Conservation (phyloP, 1,139 yeast genomes). For the Suhomyces bribrorum region DNA sequence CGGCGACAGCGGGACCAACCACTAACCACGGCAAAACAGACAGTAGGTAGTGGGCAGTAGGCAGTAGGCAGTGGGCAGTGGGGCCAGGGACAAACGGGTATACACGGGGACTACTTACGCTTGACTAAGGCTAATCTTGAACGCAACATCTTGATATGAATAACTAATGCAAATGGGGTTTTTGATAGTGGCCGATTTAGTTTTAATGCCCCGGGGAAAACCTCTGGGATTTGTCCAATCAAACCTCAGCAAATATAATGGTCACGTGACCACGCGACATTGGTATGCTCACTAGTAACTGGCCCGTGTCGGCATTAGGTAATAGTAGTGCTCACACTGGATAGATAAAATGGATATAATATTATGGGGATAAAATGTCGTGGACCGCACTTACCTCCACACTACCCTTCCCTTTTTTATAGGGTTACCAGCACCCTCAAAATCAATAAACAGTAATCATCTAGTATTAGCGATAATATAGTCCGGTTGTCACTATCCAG, state of each 20-base stretch:
- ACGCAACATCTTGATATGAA: constrained; percentile 17
- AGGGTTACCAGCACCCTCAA: neutral
- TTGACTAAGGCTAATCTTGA: constrained; percentile 20
- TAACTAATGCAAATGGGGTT: neutral
- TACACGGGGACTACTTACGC: constrained; percentile 15
- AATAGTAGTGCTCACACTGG: neutral
- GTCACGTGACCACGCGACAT: constrained; percentile 7
- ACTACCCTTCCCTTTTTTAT: constrained; percentile 9
- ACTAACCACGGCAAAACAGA: no score
- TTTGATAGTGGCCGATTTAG: neutral
- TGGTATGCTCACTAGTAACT: neutral
- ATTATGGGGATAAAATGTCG: no score
- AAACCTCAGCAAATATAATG: constrained; percentile 9
- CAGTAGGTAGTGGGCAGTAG: no score
- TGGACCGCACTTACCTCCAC: constrained; percentile 6
- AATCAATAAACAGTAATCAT: neutral
- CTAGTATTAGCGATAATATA: no score
- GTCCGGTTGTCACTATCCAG: no score
- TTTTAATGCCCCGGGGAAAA: constrained; percentile 12
- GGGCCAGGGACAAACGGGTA: no score
- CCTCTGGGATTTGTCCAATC: constrained; percentile 12
- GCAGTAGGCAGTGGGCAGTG: no score
- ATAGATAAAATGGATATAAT: no score
- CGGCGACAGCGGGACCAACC: no score
- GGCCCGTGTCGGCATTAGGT: no score